phyloP scores from a whole-genome alignment of 805 yeast species.

The Yamadazyma phyllophila region DNA sequence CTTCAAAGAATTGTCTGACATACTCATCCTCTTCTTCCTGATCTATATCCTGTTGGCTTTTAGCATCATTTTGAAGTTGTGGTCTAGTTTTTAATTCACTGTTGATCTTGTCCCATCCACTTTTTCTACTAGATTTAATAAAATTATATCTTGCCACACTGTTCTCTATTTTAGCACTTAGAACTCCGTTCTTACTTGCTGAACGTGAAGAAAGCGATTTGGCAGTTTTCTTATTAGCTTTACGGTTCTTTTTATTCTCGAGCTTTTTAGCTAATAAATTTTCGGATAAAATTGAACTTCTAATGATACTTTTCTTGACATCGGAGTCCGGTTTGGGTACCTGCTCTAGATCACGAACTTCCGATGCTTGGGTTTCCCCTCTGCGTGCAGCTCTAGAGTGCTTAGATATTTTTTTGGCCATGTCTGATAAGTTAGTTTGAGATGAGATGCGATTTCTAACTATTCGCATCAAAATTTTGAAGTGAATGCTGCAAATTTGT shows the following conservation, averaged over 20 bases:
- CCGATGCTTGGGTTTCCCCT: constrained; percentile 46
- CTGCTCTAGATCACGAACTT: constrained; percentile 46
- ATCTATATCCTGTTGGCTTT: constrained; percentile 25
- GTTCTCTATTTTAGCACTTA: constrained; percentile 61
- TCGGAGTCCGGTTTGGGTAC: constrained; percentile 61
- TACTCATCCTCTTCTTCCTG: constrained; percentile 37
- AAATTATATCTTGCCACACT: constrained; percentile 63
- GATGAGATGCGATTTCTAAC: constrained; percentile 5
- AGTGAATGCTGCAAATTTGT: background rate
- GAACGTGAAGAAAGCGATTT: constrained; percentile 39
- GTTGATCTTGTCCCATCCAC: constrained; percentile 70
- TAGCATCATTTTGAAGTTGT: constrained; percentile 6
- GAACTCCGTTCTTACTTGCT: constrained; percentile 49
- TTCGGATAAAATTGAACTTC: constrained; percentile 67
- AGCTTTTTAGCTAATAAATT: constrained; percentile 56
- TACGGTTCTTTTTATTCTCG: constrained; percentile 36
- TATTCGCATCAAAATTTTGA: background rate
- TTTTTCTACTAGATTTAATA: constrained; percentile 60
- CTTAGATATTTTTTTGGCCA: constrained; percentile 55
- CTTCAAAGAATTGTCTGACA: constrained; percentile 29
- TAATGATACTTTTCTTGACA: constrained; percentile 59
- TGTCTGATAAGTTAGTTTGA: constrained; percentile 8
- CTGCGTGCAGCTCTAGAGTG: constrained; percentile 79
- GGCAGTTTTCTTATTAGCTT: constrained; percentile 29
- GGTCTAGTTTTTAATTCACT: constrained; percentile 5